Evolutionary conservation across 768 basidiomycete species (phyloP), one percentile per base, ranked within the genome.

Genomic region (Paxillus involutus): DNA sequence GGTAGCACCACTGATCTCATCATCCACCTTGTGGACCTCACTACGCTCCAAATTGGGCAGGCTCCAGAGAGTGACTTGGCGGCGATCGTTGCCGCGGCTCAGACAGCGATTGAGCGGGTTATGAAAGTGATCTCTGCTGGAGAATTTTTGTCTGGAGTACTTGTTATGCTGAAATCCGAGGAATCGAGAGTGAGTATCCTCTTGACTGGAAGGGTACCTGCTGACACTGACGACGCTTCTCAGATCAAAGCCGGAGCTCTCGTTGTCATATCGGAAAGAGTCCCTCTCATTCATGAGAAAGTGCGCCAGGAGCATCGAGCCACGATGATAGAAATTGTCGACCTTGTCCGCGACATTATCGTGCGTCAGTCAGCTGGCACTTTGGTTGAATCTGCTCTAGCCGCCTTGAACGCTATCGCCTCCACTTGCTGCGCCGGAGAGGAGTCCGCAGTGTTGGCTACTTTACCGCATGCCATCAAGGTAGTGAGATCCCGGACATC

Each of bases 221-320:
- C 9, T 45, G 30, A 32, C 9, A 4, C 9, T 45, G 30, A 17
- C 9, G 37, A 44, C 47, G 11, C 16, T n/a, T 21, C 39, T 33
- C 59, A 91, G 89, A 74, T 86, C 26, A 81, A 87, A 67, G 61
- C 71, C 9, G 88, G 85, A 51, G 89, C 88, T 10, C 77, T 97
- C 30, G 81, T 82, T 33, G 75, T 94, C 9, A 69, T 97, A 13
- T 75, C 80, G 3, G 81, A 84, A 39, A 83, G 91, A 35, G 71
- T 96, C 1, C 77, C 81, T 0, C 73, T 79, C 6, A 76, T 96
- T 49, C 73, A 84, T 5, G 72, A 78, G 9, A 73, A 77, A 19
- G 71, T 80, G 44, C 84, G 95, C 12, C 69, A 72, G 35, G 76
- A 76, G 29, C 72, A 82, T 32, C 75, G 77, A 24, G 60, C 77